Conservation (phyloP, 1,284 basidiomycete genomes). For the Microbotryum lychnidis-dioicae region DNA sequence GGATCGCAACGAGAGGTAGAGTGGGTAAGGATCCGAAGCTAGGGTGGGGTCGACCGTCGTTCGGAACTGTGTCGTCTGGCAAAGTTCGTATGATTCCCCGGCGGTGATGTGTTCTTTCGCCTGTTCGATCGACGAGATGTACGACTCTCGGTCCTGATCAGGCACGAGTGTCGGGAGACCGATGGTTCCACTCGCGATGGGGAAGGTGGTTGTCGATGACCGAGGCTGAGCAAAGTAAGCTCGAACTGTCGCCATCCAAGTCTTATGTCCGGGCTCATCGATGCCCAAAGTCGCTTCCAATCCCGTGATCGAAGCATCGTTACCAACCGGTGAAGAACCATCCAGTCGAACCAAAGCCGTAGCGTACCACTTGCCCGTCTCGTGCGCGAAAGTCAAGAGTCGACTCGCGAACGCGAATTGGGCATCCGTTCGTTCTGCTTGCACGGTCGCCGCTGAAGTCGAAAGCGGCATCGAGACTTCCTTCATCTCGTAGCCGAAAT, state of each 20-base stretch:
- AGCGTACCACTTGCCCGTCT: constrained; percentile 42
- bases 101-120: constrained; percentile 69
- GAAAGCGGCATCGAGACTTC: constrained; percentile 42
- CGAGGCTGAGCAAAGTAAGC: constrained; percentile 1
- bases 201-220: constrained; percentile 22
- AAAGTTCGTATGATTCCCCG: constrained; percentile 94
- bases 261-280: constrained; percentile 22
- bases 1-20: constrained; percentile 52
- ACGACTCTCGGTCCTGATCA: constrained; percentile 42
- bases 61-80: constrained; percentile 67
- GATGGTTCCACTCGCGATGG: constrained; percentile 13
- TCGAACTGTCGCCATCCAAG: constrained; percentile 5
- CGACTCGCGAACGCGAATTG: constrained; percentile 42
- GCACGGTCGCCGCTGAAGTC: too few species aligned
- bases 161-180: constrained; percentile 33
- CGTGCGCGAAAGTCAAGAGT: constrained; percentile 42
- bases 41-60: constrained; percentile 30
- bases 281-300: constrained; percentile 34
- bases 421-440: constrained; percentile 33
- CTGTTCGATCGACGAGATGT: constrained; percentile 62
- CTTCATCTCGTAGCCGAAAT: constrained; percentile 52
- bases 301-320: constrained; percentile 35
- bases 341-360: constrained; percentile 39
- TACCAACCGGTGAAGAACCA: neutral
- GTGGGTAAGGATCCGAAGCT: constrained; percentile 33